Conservation (phyloP, 306 rosid genomes). For the Lithocarpus polystachyus region DNA sequence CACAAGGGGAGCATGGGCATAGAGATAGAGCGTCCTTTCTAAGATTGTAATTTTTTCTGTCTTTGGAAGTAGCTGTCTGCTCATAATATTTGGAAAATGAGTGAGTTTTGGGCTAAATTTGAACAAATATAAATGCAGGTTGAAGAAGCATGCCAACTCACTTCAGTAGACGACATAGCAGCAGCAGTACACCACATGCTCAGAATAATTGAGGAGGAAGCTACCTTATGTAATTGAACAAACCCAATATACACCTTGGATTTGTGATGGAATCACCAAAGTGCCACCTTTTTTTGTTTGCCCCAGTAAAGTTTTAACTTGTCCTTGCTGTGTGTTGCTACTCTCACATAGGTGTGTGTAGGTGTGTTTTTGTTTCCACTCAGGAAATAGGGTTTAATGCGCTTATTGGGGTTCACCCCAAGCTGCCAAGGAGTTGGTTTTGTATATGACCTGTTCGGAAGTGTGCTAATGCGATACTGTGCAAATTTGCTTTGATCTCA, state of each 20-base stretch:
- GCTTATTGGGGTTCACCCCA: neutral
- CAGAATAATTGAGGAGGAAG: slow-evolving; percentile 64
- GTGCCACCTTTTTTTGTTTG: slow-evolving; percentile 3
- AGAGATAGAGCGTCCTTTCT: neutral
- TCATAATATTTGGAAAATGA: neutral
- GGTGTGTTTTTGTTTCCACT: neutral
- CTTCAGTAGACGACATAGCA: slow-evolving; percentile 75
- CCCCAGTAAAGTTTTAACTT: neutral
- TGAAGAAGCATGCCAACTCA: slow-evolving; percentile 81
- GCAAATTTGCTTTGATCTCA: neutral
- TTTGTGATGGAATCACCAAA: slow-evolving; percentile 24
- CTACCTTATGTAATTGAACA: slow-evolving; percentile 33
- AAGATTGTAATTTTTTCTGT: neutral
- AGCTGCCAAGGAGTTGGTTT: neutral
- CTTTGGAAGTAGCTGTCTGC: slow-evolving; percentile 6
- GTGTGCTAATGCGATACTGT: neutral
- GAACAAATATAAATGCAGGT: slow-evolving; percentile 42
- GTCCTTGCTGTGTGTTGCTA: neutral
- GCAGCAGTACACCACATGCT: slow-evolving; percentile 73
- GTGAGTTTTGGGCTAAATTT: slow-evolving; percentile 14
- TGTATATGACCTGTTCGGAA: neutral
- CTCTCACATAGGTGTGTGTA: neutral
- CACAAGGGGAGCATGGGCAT: neutral
- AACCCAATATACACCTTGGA: slow-evolving; percentile 18
- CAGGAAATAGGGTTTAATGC: neutral